Evolutionary conservation across 768 basidiomycete genomes (phyloP).

Genomic region (Leccinum sublutescens): DNA sequence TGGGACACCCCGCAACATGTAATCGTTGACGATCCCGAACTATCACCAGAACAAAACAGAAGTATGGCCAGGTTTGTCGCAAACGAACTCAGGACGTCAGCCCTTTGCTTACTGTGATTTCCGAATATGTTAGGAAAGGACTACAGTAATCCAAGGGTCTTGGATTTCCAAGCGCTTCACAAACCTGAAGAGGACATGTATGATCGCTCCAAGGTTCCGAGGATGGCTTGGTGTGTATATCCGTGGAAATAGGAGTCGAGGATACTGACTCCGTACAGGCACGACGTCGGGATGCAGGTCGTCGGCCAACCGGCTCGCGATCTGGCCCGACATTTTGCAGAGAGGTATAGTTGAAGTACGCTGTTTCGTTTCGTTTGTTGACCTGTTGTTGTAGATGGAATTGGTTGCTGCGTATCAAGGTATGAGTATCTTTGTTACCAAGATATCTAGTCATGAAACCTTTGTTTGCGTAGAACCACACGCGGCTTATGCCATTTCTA

Average conservation of each 20-base stretch:
- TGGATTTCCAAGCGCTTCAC: conserved; percentile 80
- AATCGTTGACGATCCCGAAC: conserved; percentile 79
- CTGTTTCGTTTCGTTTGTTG: neutral
- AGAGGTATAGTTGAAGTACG: conserved; percentile 52
- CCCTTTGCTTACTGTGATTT: neutral
- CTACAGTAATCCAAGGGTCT: conserved; percentile 86
- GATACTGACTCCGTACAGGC: conserved; percentile 50
- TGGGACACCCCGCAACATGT: conserved; percentile 98
- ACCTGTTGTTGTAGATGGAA: conserved; percentile 69
- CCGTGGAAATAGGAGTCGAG: neutral
- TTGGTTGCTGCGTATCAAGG: conserved; percentile 89
- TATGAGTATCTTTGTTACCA: conserved; percentile 30
- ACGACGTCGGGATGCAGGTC: conserved; percentile 94
- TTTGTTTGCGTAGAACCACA: conserved; percentile 66
- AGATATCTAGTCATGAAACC: neutral
- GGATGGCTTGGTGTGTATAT: conserved; percentile 87
- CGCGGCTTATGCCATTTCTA: conserved; percentile 89
- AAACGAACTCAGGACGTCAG: neutral
- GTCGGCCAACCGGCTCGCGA: conserved; percentile 96
- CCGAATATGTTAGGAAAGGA: conserved; percentile 68
- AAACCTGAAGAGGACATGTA: conserved; percentile 97
- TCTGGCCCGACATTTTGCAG: conserved; percentile 90
- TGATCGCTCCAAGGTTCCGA: conserved; percentile 81
- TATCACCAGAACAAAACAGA: conserved; percentile 55
- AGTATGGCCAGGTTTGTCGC: conserved; percentile 79